These are phyloP conservation scores for Fusarium robinianum DNA, from an alignment of 2,329 filamentous ascomycete species.

Conservation along the genomic window DNA sequence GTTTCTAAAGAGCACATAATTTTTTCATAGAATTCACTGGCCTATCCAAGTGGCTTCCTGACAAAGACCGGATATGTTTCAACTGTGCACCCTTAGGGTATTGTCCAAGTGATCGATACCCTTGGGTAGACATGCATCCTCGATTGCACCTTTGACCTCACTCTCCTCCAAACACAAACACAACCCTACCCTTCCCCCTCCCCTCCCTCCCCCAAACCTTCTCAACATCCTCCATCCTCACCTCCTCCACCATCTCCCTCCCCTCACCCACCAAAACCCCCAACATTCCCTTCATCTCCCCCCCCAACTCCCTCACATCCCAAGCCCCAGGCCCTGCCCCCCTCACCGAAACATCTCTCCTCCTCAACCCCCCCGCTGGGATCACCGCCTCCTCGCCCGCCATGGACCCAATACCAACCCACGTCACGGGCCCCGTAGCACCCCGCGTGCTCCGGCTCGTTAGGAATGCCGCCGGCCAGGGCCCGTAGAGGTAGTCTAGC, in stretches of 20 bases:
- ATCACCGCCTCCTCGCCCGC: slow-evolving; percentile 46
- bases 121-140: neutral
- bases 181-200: slow-evolving; percentile 33
- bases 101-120: too few relatives aligned
- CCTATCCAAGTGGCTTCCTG: too few relatives aligned
- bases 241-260: slow-evolving; percentile 25
- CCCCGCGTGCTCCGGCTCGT: slow-evolving; percentile 43
- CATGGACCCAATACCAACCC: slow-evolving; percentile 57
- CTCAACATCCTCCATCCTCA: slow-evolving; percentile 36
- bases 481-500: slow-evolving; percentile 62
- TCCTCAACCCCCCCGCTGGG: slow-evolving; percentile 50
- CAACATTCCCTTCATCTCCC: slow-evolving; percentile 35
- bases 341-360: slow-evolving; percentile 53
- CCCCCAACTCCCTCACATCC: slow-evolving; percentile 37
- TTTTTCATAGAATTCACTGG: too few relatives aligned
- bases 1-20: too few relatives aligned
- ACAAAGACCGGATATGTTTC: too few relatives aligned
- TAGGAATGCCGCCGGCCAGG: slow-evolving; percentile 48
- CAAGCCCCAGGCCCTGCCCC: slow-evolving; percentile 53
- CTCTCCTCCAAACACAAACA: slow-evolving; percentile 37
- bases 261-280: slow-evolving; percentile 30
- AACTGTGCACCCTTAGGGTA: too few relatives aligned
- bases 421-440: slow-evolving; percentile 50
- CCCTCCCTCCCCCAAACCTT: slow-evolving; percentile 33
- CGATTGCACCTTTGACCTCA: neutral